Evolutionary conservation across 768 basidiomycete species (phyloP), one percentile per base, ranked within the genome.

Genomic region (Mrakia hoshinonis): DNA sequence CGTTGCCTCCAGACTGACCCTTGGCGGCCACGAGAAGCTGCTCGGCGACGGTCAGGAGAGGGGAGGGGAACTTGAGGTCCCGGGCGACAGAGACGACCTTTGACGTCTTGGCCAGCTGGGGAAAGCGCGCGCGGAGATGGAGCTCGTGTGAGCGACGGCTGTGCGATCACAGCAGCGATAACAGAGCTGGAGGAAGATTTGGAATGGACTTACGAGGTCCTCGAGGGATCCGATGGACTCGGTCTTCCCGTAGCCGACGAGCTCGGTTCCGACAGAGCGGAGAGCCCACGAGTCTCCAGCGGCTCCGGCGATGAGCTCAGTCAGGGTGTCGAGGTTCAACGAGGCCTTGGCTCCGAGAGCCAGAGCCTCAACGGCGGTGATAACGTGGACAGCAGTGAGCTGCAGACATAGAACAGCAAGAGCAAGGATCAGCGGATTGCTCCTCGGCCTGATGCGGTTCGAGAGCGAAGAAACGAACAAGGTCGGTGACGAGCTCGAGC

Each of bases 231-330:
- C 68, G 13, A 64, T 34, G 3, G n/a, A 26, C 22, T 39, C 48
- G 22, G 55, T 31, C 31, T 1, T 24, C 18, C 46, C 47, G 43
- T 12, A 51, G 31, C 60, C 58, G 10, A 69, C 43, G 22, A 69
- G 62, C 60, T 64, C 60, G 18, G 54, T 47, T 10, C 68, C 68
- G 15, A 58, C 62, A 1, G 58, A 48, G 7, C 38, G 31, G 43
- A 69, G 60, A 39, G 55, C 55, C 4, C 7, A n/a, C 0, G 60
- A 62, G 48, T 69, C 60, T 55, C 68, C 68, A 12, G 68, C 68
- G 15, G 68, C 68, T n/a, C 68, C 68, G 10, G 49, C 46, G 68
- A 69, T 69, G 60, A 69, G 48, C 31, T 34, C 31, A 34, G 26
- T 61, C 6, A 69, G 60, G 2, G 62, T 69, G 12, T 39, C 29